Conservation (phyloP, 2,329 filamentous ascomycete genomes). For the Venturiaceae sp. region DNA sequence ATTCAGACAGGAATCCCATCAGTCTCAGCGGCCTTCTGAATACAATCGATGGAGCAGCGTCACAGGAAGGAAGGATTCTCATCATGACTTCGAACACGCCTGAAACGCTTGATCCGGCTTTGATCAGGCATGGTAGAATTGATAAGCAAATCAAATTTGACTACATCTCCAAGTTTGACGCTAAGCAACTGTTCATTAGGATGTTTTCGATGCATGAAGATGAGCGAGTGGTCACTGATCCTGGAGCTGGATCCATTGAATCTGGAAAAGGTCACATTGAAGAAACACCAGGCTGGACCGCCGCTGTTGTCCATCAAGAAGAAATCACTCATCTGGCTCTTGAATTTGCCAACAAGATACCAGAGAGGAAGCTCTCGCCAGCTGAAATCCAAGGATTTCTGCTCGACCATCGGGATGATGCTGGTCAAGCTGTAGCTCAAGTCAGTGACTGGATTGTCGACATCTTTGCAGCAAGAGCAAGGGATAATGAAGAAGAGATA, state of each 20-base stretch:
- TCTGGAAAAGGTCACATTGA: background rate
- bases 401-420: background rate
- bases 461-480: background rate
- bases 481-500: background rate
- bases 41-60: conserved; percentile 14
- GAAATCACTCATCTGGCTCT: conserved; percentile 15
- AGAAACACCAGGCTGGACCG: too few relatives aligned
- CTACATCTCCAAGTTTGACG: conserved; percentile 29
- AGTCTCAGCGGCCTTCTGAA: conserved; percentile 15
- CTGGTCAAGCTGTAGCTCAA: background rate
- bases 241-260: background rate
- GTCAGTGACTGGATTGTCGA: background rate
- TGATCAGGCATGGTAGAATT: conserved; percentile 51
- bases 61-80: conserved; percentile 16
- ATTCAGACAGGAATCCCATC: background rate
- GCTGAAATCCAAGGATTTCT: conserved; percentile 16
- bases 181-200: conserved; percentile 30
- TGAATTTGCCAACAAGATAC: conserved; percentile 18
- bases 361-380: conserved; percentile 18
- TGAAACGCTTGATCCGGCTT: conserved; percentile 15
- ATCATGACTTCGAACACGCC: conserved; percentile 20
- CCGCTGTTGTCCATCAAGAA: background rate
- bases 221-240: background rate
- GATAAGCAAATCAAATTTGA: conserved; percentile 57
- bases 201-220: conserved; percentile 11